Percentiles rank a stretch among this genome's conserved stretches.
Evolutionary conservation across 2,329 filamentous ascomycete species (phyloP).

Genomic region (Trichoderma lentiforme): DNA sequence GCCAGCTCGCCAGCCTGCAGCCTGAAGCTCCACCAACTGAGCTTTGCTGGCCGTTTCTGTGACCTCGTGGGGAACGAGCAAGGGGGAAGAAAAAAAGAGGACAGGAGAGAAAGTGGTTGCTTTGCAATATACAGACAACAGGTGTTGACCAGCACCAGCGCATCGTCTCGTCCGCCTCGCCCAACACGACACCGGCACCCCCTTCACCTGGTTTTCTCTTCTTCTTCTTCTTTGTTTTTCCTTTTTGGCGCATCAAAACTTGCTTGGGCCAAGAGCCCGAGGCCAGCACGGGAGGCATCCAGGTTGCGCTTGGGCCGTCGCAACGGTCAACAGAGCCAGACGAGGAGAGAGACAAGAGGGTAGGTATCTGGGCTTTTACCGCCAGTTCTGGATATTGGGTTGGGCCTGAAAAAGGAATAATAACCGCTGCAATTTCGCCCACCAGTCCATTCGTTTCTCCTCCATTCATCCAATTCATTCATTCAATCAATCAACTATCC

Average conservation of each 20-base stretch:
- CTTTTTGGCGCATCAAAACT: neutral
- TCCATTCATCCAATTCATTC: neutral
- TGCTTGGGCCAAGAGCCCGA: slow-evolving; percentile 1
- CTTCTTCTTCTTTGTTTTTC: neutral
- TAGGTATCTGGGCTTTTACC: neutral
- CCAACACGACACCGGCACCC: slow-evolving; percentile 7
- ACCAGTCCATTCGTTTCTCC: neutral
- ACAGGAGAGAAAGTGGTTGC: neutral
- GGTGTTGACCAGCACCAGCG: neutral
- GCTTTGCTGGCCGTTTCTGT: slow-evolving; percentile 14
- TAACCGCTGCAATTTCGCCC: neutral
- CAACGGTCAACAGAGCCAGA: neutral
- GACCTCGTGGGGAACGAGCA: slow-evolving; percentile 8
- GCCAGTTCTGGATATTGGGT: neutral
- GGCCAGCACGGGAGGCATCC: slow-evolving; percentile 3
- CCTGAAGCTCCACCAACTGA: slow-evolving; percentile 16
- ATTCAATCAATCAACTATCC: neutral
- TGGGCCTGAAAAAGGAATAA: neutral
- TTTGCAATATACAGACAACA: neutral
- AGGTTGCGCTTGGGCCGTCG: neutral
- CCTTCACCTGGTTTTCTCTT: neutral
- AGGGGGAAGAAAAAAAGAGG: neutral
- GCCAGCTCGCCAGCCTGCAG: slow-evolving; percentile 10
- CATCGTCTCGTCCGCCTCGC: neutral
- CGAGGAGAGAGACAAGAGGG: neutral